Base-by-base conservation (phyloP, 208 protist species). In the Trypanosoma boissoni region DNA sequence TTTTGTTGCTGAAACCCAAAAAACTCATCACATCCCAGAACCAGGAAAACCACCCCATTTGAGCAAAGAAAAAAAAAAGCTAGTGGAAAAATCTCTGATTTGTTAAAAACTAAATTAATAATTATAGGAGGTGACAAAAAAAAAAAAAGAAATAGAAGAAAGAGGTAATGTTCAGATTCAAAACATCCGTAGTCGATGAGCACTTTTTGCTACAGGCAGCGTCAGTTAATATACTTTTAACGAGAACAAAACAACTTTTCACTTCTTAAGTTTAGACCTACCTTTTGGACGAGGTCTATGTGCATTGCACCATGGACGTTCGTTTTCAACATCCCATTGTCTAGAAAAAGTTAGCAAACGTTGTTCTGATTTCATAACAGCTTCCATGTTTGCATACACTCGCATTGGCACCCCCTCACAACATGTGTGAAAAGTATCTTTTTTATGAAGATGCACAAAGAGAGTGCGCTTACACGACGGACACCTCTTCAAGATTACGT, bases 21-120 rank as follows among this genome's bases (percentile, higher is more conserved):
- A 86, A 98, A 41, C 78, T 86, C 54, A 98, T 73, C 72, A 92
- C 82, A 29, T 88, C 86, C 83, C 86, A 96, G 48, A 98, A 83
- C 95, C 94, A 98, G 60, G 83, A 86, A 52, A 98, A 92, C 84
- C 79, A 89, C 5, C 89, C 83, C 72, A 89, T 88, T 6, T 20
- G 28, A 56, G 31, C 43, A 6, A 44, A 54, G 7, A 69, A 24
- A 54, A 18, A 32, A 50, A 16, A 24, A 64, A 61, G 18, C 48
- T 52, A 67, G 23, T 26, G 21, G 16, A 43, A 36, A 36, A 1
- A 42, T 27, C 18, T 6, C 12, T 24, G 29, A 23, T 26, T 42
- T 45, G 32, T 60, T 63, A 52, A 32, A 16, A 29, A 52, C 8
- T 7, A 7, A 16, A 32, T 27, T 23, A 27, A 65, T 10, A 10